phyloP scores from a whole-genome alignment of 129 eudicot genomes.

The Flaveria trinervia region DNA sequence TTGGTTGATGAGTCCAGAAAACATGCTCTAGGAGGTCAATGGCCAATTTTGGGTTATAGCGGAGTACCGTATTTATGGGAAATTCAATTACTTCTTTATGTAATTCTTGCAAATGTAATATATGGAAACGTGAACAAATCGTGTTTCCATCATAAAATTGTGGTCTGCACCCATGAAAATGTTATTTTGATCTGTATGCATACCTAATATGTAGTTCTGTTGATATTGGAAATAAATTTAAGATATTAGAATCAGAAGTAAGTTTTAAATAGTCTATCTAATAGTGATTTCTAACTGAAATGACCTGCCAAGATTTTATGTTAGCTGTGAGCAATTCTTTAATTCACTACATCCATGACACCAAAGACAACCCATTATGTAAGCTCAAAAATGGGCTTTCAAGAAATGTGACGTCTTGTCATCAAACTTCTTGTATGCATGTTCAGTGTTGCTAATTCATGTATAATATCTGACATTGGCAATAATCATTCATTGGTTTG shows the following conservation, averaged over 20 bases:
- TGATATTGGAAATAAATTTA: background rate
- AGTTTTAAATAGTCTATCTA: background rate
- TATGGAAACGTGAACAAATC: background rate
- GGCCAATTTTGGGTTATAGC: background rate
- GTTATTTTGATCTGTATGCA: background rate
- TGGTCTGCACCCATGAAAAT: background rate
- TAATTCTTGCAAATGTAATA: background rate
- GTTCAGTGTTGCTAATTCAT: background rate
- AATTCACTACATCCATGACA: background rate
- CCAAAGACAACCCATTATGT: background rate
- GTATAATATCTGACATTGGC: background rate
- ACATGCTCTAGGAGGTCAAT: background rate
- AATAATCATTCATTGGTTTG: slow-evolving; percentile 19
- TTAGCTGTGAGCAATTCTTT: background rate
- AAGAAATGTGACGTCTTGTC: background rate
- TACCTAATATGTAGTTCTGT: background rate
- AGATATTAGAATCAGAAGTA: background rate
- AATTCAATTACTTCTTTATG: background rate
- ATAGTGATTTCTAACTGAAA: background rate
- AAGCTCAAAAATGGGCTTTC: background rate
- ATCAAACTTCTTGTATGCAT: background rate
- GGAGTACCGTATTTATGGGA: background rate
- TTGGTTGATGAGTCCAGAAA: background rate
- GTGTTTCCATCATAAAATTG: background rate
- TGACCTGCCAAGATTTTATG: background rate